phyloP scores from a whole-genome alignment of 2,329 filamentous ascomycete genomes.

The Phoma sp. region DNA sequence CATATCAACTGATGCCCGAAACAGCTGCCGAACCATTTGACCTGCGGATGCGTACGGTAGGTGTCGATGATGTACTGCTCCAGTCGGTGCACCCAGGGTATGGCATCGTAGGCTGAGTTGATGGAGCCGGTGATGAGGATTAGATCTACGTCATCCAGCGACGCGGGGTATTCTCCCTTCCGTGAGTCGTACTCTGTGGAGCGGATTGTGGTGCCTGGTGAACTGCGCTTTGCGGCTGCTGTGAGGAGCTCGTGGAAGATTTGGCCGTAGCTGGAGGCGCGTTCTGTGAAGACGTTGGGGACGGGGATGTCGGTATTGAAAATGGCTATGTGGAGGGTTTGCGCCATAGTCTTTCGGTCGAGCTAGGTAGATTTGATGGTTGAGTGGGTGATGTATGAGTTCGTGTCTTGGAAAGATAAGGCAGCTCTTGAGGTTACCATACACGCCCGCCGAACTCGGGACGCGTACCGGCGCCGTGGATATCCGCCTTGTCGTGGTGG shows the following conservation, averaged over 20 bases:
- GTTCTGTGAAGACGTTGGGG: slow-evolving; percentile 24
- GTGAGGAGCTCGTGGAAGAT: slow-evolving; percentile 39
- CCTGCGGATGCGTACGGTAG: slow-evolving; percentile 35
- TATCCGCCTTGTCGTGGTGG: slow-evolving; percentile 15
- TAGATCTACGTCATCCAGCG: slow-evolving; percentile 41
- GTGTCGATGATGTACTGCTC: slow-evolving; percentile 39
- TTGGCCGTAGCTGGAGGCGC: slow-evolving; percentile 34
- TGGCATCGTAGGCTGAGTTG: slow-evolving; percentile 38
- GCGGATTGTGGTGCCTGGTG: slow-evolving; percentile 22
- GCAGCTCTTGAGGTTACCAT: neutral
- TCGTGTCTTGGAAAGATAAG: neutral
- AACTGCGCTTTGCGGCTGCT: slow-evolving; percentile 20
- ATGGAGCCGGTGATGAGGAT: slow-evolving; percentile 52
- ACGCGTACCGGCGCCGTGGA: slow-evolving; percentile 11
- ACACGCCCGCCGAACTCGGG: slow-evolving; percentile 7
- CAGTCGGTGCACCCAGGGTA: slow-evolving; percentile 34
- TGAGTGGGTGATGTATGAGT: neutral
- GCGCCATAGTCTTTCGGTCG: neutral
- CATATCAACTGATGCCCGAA: slow-evolving; percentile 54
- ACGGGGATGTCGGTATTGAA: slow-evolving; percentile 43
- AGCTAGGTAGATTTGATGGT: neutral
- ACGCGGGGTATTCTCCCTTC: slow-evolving; percentile 44
- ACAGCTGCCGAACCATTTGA: slow-evolving; percentile 54
- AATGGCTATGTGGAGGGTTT: slow-evolving; percentile 28
- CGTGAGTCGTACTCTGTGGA: slow-evolving; percentile 48